phyloP scores from a whole-genome alignment of 306 rosid species.

The Arachis hypogaea region DNA sequence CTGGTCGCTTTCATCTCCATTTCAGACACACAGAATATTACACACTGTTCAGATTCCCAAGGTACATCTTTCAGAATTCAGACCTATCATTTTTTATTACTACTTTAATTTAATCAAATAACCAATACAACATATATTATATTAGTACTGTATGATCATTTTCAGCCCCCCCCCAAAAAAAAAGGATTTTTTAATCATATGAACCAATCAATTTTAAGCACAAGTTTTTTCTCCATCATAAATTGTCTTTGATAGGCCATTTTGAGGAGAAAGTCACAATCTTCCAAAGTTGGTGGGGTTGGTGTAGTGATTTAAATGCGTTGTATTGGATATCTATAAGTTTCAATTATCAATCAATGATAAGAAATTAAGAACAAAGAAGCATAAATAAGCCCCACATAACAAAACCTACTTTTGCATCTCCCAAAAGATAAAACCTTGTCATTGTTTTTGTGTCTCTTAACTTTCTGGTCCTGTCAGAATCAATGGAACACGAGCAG shows the following conservation, averaged over 20 bases:
- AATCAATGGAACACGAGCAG: constrained; percentile 45
- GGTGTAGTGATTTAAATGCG: neutral
- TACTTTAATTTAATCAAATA: no score
- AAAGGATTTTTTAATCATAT: no score
- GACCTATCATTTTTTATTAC: no score
- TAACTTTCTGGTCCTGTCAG: constrained; percentile 1
- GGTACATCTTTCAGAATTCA: neutral
- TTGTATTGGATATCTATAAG: neutral
- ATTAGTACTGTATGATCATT: no score
- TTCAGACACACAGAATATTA: neutral
- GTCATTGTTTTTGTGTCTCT: constrained; percentile 3
- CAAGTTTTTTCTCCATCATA: neutral
- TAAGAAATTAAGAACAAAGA: neutral
- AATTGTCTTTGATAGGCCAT: neutral
- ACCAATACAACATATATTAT: no score
- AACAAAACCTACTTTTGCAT: neutral
- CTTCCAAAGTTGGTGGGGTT: neutral
- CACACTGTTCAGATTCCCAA: neutral
- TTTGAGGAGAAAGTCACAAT: neutral
- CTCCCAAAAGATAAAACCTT: constrained; percentile 26
- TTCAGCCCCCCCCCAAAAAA: no score
- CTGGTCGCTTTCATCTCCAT: neutral
- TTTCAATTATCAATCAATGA: neutral
- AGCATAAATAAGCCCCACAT: neutral
- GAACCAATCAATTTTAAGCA: no score